Evolutionary conservation across 495 filamentous ascomycete species (phyloP).

Genomic region (Aspergillus saccharolyticus): DNA sequence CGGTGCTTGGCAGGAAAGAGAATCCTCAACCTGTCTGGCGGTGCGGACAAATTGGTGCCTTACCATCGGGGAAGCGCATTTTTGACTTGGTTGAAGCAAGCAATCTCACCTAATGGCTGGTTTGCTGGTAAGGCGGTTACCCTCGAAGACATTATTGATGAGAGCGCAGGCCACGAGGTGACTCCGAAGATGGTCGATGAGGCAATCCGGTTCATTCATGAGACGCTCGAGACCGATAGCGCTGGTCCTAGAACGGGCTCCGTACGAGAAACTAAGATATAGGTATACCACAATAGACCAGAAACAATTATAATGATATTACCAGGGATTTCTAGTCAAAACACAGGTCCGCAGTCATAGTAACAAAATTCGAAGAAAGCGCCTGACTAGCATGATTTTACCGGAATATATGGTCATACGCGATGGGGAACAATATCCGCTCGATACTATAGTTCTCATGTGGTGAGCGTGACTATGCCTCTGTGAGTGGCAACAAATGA

Average conservation of each 20-base stretch:
- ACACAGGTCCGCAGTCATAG: no score
- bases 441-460: no score
- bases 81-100: slow-evolving; percentile 62
- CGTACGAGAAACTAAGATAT: slow-evolving; percentile 39
- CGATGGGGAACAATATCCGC: no score
- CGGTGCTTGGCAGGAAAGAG: slow-evolving; percentile 62
- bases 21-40: slow-evolving; percentile 73
- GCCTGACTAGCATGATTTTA: no score
- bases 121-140: slow-evolving; percentile 53
- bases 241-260: slow-evolving; percentile 23
- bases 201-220: slow-evolving; percentile 59
- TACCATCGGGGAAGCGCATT: slow-evolving; percentile 65
- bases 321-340: no score
- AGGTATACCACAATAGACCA: slow-evolving; percentile 3
- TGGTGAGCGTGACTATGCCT: no score
- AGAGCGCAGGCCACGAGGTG: slow-evolving; percentile 67
- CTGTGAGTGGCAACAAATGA: no score
- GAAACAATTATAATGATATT: no score
- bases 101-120: slow-evolving; percentile 48
- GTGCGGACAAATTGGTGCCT: slow-evolving; percentile 78
- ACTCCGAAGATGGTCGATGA: slow-evolving; percentile 67
- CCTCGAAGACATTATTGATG: slow-evolving; percentile 70
- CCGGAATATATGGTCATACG: no score
- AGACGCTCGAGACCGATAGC: slow-evolving; percentile 32
- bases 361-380: no score